Evolutionary conservation across 805 yeast genomes (phyloP), one percentile per base, ranked within the genome.

Genomic region (Teunomyces atbi): DNA sequence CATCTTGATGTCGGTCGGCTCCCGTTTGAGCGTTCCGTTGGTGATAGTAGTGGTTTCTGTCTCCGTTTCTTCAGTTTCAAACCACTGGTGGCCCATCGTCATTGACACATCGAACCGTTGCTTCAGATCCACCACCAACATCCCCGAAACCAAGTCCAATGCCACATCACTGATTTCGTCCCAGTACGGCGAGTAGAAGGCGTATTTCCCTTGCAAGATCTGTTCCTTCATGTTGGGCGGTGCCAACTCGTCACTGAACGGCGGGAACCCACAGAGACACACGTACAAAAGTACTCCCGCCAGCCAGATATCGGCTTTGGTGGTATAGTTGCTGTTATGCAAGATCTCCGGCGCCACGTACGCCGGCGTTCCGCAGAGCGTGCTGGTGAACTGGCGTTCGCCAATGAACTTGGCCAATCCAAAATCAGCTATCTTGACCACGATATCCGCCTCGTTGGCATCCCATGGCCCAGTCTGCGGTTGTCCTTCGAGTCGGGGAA

Each of bases 351-450:
- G 95, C 0, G 94, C 94, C 15, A 87, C 94, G 58, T 87, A 87
- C 0, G 92, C 89, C 0, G 95, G 95, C 0, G 95, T 87, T 1
- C 95, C 95, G 66, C 95, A 87, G 34, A 87, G 64, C 0, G 95
- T 87, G 54, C 82, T 82, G 7, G 95, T 85, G 59, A 85, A 85
- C 49, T 82, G 79, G 51, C 81, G 66, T 54, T 84, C 89, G 5
- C 92, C 92, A 37, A 86, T 77, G 52, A 79, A 78, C 59, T 80
- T 80, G 3, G 84, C 84, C 35, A 80, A 62, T 0, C 97, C 97
- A 65, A 87, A 87, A 65, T 87, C 95, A 1, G 92, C 94, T 42
- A 87, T 84, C 58, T 87, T 87, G 7, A 87, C 89, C 48, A 67
- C 66, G 6, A 86, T 77, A 49, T 82, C 82, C 19, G 76, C 63